Evolutionary conservation across 1,139 yeast species (phyloP).

Genomic region (Diutina neorugosa): DNA sequence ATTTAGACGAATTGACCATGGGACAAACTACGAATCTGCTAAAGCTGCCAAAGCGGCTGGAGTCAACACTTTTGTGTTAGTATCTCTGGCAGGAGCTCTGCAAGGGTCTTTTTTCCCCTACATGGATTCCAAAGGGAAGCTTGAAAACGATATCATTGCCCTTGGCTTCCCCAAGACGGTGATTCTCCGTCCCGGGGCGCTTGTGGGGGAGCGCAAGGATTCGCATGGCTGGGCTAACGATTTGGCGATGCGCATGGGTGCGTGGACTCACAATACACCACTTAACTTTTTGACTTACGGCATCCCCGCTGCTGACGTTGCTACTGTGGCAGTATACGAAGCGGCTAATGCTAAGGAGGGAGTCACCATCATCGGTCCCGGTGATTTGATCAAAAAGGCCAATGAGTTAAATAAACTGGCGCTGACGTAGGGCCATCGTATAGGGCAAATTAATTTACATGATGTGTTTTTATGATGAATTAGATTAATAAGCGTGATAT

Average conservation of each 20-base stretch:
- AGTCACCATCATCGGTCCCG: neutral
- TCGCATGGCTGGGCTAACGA: conserved; percentile 24
- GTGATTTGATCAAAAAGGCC: conserved; percentile 1
- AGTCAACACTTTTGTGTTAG: conserved; percentile 47
- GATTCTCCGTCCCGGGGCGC: conserved; percentile 58
- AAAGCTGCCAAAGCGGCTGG: conserved; percentile 60
- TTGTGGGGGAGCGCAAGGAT: conserved; percentile 47
- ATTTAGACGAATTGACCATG: conserved; percentile 60
- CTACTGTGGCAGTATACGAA: neutral
- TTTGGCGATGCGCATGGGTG: conserved; percentile 5
- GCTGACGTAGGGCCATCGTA: neutral
- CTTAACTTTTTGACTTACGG: conserved; percentile 2
- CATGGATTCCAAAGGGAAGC: conserved; percentile 46
- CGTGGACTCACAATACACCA: neutral
- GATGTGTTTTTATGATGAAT: neutral
- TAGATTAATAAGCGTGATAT: neutral
- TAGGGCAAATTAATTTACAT: neutral
- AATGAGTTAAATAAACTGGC: neutral
- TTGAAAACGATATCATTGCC: conserved; percentile 46
- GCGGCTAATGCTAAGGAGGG: conserved; percentile 2
- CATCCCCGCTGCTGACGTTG: neutral
- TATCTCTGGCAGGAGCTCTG: conserved; percentile 51
- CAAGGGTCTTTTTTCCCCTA: conserved; percentile 40
- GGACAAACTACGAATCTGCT: conserved; percentile 51
- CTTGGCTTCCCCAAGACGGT: conserved; percentile 55